Base-by-base conservation (phyloP, 192 early-diverging fungal genomes). In the Helicostylum pulchrum region DNA sequence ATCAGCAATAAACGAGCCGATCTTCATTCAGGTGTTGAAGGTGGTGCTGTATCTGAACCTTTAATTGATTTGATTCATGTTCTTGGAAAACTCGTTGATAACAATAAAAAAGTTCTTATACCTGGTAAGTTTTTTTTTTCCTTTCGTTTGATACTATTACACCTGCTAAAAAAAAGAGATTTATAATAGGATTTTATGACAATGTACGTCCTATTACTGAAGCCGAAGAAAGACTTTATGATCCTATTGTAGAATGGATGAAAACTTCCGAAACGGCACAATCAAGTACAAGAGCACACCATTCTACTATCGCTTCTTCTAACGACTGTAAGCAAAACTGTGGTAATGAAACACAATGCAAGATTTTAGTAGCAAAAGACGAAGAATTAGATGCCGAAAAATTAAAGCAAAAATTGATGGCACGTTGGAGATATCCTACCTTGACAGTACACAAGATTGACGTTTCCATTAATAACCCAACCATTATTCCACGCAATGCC, bases 381-480 rank as follows among this genome's bases (percentile, higher is more conserved):
- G 36, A 34, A n/a, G 32, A 10, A 26, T 12, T 62, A 8, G 64
- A 74, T 48, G 61, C 74, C 30, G 71, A 76, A 31, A 68, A 79
- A 19, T 63, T 83, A 26, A 83, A 76, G 68, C 53, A 79, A 31
- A 78, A 78, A 53, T 68, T 91, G 67, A 86, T 91, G 89, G 79
- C 83, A 59, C 81, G 88, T 20, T 91, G 89, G 89, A 78, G 89
- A 21, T 82, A 82, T 58, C 89, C 89, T 4, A 81, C 89, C 43
- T 71, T 91, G 45, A 86, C 89, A 5, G 83, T 91, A 49, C 89
- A 91, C 57, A 86, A 89, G 58, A 81, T 91, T 34, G 87, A 89
- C 53, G 87, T 89, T n/a, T 88, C 87, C 0, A 83, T 83, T 0
- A 84, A 82, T 52, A 87, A 91, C 65, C 71, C 83, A 11, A 89